Evolutionary conservation across 371 early-diverging fungal species (phyloP).

Genomic region (Phascolomyces articulosus): DNA sequence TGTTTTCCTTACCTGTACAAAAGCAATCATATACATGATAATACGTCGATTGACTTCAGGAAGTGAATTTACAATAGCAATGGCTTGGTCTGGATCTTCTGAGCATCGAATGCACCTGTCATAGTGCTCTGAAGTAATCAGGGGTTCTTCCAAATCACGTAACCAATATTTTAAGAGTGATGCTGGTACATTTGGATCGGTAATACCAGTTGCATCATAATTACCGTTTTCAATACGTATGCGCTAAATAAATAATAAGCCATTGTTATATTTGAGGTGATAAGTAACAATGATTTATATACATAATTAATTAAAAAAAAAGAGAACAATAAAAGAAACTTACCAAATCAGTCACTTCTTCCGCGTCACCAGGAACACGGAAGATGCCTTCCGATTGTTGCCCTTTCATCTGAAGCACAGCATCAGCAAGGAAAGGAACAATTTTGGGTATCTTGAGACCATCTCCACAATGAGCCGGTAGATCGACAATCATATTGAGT

Average conservation of each 20-base stretch:
- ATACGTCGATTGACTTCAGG: constrained; percentile 83
- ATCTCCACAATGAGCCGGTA: constrained; percentile 47
- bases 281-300: neutral
- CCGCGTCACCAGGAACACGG: constrained; percentile 96
- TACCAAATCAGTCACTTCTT: constrained; percentile 83
- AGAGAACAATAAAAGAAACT: no score
- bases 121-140: constrained; percentile 84
- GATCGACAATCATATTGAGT: constrained; percentile 82
- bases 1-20: constrained; percentile 67
- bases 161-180: constrained; percentile 94
- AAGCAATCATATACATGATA: constrained; percentile 77
- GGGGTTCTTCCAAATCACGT: constrained; percentile 90
- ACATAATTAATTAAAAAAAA: neutral
- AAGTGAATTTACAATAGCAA: constrained; percentile 66
- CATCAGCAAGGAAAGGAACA: constrained; percentile 82
- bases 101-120: constrained; percentile 66
- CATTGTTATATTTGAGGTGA: no score
- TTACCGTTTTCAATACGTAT: constrained; percentile 86
- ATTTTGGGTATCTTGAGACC: constrained; percentile 74
- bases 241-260: constrained; percentile 33
- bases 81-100: constrained; percentile 59
- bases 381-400: constrained; percentile 92
- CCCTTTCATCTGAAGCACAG: constrained; percentile 80
- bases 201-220: constrained; percentile 69
- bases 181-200: constrained; percentile 92